Percentiles rank a stretch among this genome's conserved stretches.
These are phyloP conservation scores for Xylaria sp. DNA, from an alignment of 2,329 filamentous ascomycete species.

Conservation along the genomic window DNA sequence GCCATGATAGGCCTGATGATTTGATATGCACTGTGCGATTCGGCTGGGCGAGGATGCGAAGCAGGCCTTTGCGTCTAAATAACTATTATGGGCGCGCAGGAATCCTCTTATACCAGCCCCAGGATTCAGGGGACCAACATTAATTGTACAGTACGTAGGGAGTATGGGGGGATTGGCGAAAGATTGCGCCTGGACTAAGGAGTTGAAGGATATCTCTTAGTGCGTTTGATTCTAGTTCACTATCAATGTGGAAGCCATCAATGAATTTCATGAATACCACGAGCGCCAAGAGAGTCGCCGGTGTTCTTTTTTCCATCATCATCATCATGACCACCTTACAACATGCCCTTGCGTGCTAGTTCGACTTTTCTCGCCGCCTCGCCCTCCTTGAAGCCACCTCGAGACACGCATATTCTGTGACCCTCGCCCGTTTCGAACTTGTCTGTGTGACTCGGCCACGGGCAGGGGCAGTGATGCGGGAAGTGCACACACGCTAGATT, in stretches of 20 bases:
- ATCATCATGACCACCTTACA: conserved; percentile 38
- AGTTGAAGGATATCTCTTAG: not conserved
- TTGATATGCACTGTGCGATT: not conserved
- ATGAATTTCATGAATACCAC: conserved; percentile 1
- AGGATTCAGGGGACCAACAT: not conserved
- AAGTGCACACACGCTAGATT: conserved; percentile 77
- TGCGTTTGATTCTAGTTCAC: conserved; percentile 3
- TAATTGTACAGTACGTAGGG: conserved; percentile 7
- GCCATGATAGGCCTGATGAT: conserved; percentile 1
- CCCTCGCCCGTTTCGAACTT: conserved; percentile 72
- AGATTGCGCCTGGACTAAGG: not conserved
- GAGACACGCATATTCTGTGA: conserved; percentile 66
- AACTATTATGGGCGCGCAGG: not conserved
- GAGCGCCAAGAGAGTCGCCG: not conserved
- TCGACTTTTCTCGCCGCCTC: conserved; percentile 73
- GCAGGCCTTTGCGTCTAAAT: not conserved
- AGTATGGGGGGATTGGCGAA: not conserved
- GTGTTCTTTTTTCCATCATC: not conserved
- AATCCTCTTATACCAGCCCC: not conserved
- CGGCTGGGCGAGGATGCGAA: not conserved
- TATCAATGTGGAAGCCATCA: conserved; percentile 4
- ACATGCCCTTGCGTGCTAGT: conserved; percentile 69
- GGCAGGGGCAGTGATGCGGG: conserved; percentile 93
- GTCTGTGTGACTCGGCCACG: conserved; percentile 70
- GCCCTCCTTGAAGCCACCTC: conserved; percentile 66